Conservation (phyloP, 169 alveolate species). For the Babesia bigemina region DNA sequence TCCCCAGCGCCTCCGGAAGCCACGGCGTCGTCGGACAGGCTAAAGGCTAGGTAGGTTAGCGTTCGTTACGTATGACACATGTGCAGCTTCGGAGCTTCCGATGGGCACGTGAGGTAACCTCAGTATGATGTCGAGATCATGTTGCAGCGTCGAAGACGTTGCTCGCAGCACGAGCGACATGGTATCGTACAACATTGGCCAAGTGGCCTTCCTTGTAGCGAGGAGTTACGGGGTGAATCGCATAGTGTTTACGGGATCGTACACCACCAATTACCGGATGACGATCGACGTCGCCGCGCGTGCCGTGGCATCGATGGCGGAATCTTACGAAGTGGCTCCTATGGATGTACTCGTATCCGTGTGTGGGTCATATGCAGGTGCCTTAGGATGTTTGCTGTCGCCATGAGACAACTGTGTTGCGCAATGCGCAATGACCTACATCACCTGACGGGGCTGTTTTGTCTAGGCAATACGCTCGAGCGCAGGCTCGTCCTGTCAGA, state of each 20-base stretch:
- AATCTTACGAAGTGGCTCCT: constrained; percentile 30
- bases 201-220: constrained; percentile 44
- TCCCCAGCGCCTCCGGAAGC: background rate
- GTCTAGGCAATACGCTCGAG: no score
- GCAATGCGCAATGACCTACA: no score
- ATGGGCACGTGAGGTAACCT: constrained; percentile 6
- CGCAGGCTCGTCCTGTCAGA: no score
- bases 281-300: constrained; percentile 47
- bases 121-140: no score
- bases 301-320: constrained; percentile 21
- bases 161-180: constrained; percentile 34
- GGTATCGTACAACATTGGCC: constrained; percentile 59
- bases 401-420: background rate
- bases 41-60: constrained; percentile 18
- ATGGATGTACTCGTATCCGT: constrained; percentile 39
- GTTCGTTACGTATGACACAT: background rate
- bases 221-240: constrained; percentile 45
- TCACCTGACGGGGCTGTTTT: no score
- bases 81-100: constrained; percentile 38
- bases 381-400: constrained; percentile 46
- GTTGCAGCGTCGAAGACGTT: constrained; percentile 14
- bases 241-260: constrained; percentile 46
- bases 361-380: constrained; percentile 38
- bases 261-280: constrained; percentile 7
- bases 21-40: constrained; percentile 1